These are phyloP conservation scores for Raphidocelis subcapitata DNA, from an alignment of 139 green algal genomes.

Conservation along the genomic window DNA sequence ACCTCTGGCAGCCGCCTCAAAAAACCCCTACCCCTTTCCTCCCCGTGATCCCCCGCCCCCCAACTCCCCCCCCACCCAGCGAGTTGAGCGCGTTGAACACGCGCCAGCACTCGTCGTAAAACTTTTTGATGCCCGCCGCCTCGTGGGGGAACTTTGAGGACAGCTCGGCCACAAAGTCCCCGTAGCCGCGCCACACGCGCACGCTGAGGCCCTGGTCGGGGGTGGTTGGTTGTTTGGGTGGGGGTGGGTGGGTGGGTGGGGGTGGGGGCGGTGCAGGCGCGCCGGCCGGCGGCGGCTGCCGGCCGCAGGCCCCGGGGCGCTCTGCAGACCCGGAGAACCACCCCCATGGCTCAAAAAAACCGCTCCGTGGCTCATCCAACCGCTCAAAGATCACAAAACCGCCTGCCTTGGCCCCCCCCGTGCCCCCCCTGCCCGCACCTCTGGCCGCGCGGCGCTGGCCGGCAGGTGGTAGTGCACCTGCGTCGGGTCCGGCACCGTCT, in stretches of 20 bases:
- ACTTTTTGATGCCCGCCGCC: constrained; percentile 74
- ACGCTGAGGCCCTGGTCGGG: constrained; percentile 68
- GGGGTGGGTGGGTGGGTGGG: constrained; percentile 1
- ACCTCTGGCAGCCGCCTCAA: too few species aligned
- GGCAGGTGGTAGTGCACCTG: constrained; percentile 96
- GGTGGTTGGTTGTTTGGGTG: too few species aligned
- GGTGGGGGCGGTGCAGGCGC: too few species aligned
- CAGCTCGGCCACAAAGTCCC: constrained; percentile 90
- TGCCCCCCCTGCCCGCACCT: constrained; percentile 35
- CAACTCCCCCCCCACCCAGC: constrained; percentile 42
- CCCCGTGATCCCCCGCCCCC: too few species aligned
- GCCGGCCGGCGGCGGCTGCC: too few species aligned
- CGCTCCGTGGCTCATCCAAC: too few species aligned
- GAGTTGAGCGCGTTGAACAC: constrained; percentile 51
- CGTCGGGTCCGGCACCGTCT: constrained; percentile 88
- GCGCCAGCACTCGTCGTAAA: constrained; percentile 94
- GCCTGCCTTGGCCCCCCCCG: too few species aligned
- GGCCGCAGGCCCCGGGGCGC: too few species aligned
- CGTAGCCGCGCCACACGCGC: constrained; percentile 85
- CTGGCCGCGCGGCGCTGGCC: constrained; percentile 48
- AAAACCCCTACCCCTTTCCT: too few species aligned
- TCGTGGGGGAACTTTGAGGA: constrained; percentile 83
- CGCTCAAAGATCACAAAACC: too few species aligned
- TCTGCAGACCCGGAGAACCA: too few species aligned
- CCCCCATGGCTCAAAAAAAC: too few species aligned